Conservation (phyloP, 129 eudicot genomes). For the Helianthus tuberosus region DNA sequence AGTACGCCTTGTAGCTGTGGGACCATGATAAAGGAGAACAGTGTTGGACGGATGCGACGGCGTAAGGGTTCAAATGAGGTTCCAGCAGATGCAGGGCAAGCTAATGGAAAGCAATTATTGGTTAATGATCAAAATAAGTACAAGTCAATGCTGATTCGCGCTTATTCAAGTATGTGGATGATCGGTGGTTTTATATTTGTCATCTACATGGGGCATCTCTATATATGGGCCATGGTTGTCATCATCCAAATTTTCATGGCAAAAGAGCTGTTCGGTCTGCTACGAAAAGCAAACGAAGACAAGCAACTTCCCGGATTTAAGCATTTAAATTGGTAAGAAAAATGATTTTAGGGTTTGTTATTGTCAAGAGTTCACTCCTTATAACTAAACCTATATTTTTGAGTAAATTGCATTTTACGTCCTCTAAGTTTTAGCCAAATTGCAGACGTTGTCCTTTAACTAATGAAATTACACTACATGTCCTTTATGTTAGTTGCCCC, state of each 20-base stretch:
- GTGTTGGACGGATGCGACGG: too few relatives aligned
- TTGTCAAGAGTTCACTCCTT: too few relatives aligned
- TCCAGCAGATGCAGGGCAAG: too few relatives aligned
- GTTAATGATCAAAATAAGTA: slow-evolving; percentile 25
- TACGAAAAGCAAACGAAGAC: slow-evolving; percentile 76
- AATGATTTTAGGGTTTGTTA: too few relatives aligned
- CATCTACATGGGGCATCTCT: slow-evolving; percentile 95
- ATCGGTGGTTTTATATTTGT: slow-evolving; percentile 81
- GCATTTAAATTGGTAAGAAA: slow-evolving; percentile 64
- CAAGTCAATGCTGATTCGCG: slow-evolving; percentile 80
- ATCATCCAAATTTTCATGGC: slow-evolving; percentile 92
- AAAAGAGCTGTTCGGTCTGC: slow-evolving; percentile 71
- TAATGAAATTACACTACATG: too few relatives aligned
- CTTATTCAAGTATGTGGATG: slow-evolving; percentile 88
- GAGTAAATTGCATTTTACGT: too few relatives aligned
- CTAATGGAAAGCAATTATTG: too few relatives aligned
- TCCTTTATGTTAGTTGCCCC: too few relatives aligned
- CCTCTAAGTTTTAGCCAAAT: too few relatives aligned
- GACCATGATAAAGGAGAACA: background rate
- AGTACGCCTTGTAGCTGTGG: slow-evolving; percentile 6
- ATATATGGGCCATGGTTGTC: slow-evolving; percentile 89
- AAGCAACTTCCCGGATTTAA: slow-evolving; percentile 87
- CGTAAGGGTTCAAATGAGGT: too few relatives aligned
- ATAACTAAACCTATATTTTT: too few relatives aligned
- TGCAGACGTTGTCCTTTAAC: too few relatives aligned